These are phyloP conservation scores for Lolium perenne DNA, from an alignment of 176 grass and related monocot genomes.

Conservation along the genomic window DNA sequence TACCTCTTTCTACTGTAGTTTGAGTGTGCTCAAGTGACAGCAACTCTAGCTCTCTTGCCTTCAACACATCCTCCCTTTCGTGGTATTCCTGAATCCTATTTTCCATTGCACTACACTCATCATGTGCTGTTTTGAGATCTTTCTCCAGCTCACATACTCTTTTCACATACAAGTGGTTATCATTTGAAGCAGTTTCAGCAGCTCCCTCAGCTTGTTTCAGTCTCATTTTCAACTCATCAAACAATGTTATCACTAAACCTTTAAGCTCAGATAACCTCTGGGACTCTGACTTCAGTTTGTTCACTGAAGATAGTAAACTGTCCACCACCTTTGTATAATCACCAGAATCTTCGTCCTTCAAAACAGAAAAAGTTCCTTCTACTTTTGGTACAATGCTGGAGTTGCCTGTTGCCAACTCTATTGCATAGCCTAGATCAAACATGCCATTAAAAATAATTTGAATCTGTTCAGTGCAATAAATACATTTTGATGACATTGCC, in stretches of 20 bases:
- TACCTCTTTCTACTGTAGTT: constrained; percentile 63
- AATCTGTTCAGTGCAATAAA: constrained; percentile 60
- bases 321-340: constrained; percentile 54
- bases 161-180: constrained; percentile 57
- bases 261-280: constrained; percentile 49
- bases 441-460: constrained; percentile 48
- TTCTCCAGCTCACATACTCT: constrained; percentile 70
- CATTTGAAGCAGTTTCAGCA: constrained; percentile 68
- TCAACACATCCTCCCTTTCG: constrained; percentile 56
- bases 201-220: constrained; percentile 68
- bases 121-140: constrained; percentile 63
- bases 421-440: constrained; percentile 45
- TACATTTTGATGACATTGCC: constrained; percentile 65
- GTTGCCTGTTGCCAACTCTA: constrained; percentile 47
- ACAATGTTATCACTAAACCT: constrained; percentile 40
- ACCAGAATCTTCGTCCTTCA: constrained; percentile 45
- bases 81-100: constrained; percentile 60
- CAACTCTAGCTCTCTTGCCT: constrained; percentile 70
- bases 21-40: constrained; percentile 51
- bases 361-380: constrained; percentile 43
- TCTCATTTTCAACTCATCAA: constrained; percentile 60
- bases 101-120: constrained; percentile 69
- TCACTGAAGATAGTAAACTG: constrained; percentile 52
- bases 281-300: constrained; percentile 49
- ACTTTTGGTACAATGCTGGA: constrained; percentile 45